Percentiles rank a stretch among this genome's conserved stretches.
Evolutionary conservation across 2,329 filamentous ascomycete species (phyloP).

Genomic region (Plectosphaerella cucumerina): DNA sequence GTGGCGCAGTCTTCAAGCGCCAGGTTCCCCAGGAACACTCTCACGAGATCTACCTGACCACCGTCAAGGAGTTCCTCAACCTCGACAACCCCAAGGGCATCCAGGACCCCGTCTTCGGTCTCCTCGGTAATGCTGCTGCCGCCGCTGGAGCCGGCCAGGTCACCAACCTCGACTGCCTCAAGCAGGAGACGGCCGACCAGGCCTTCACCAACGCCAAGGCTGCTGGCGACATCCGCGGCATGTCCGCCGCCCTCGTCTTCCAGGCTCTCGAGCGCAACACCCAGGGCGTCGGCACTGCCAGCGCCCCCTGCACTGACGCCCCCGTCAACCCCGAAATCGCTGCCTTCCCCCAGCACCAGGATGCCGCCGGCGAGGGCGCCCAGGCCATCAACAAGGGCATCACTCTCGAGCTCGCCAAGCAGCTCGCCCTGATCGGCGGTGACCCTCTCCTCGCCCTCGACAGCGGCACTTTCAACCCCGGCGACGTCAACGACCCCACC

Average conservation of each 20-base stretch:
- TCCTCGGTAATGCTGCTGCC: slow-evolving; percentile 47
- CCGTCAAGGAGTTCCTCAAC: slow-evolving; percentile 34
- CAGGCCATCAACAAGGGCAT: slow-evolving; percentile 38
- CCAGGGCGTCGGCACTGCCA: slow-evolving; percentile 33
- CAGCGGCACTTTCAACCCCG: slow-evolving; percentile 38
- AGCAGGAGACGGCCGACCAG: slow-evolving; percentile 50
- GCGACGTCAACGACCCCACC: slow-evolving; percentile 31
- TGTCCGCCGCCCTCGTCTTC: slow-evolving; percentile 51
- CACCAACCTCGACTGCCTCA: slow-evolving; percentile 37
- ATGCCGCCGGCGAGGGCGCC: slow-evolving; percentile 35
- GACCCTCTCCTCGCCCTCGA: slow-evolving; percentile 36
- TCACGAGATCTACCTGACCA: slow-evolving; percentile 39
- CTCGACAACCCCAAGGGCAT: slow-evolving; percentile 45
- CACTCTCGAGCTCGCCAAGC: slow-evolving; percentile 32
- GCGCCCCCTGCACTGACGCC: slow-evolving; percentile 31
- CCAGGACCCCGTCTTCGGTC: slow-evolving; percentile 42
- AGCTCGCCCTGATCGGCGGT: slow-evolving; percentile 38
- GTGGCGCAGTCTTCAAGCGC: slow-evolving; percentile 15
- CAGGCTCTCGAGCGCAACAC: slow-evolving; percentile 51
- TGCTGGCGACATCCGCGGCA: slow-evolving; percentile 44
- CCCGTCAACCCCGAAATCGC: slow-evolving; percentile 42
- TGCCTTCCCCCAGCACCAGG: slow-evolving; percentile 39
- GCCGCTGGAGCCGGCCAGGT: slow-evolving; percentile 27
- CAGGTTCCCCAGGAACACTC: slow-evolving; percentile 51
- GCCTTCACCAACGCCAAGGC: slow-evolving; percentile 57